Evolutionary conservation across 495 filamentous ascomycete species (phyloP).

Genomic region (Stereocaulon alpinum): DNA sequence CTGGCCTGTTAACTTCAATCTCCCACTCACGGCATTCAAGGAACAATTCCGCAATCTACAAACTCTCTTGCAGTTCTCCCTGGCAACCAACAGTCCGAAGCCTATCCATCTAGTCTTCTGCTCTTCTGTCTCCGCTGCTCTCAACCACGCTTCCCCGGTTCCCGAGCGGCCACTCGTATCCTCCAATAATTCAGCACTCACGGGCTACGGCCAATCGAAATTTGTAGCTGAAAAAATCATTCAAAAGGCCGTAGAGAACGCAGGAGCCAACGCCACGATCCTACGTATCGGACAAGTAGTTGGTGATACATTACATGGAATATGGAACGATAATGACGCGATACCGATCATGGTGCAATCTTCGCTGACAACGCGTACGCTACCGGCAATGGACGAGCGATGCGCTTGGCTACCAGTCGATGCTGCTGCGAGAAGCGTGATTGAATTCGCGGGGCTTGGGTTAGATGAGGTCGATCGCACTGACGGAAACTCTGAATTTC

Average conservation of each 20-base stretch:
- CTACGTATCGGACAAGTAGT: not conserved
- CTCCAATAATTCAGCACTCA: not conserved
- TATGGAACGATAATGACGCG: not conserved
- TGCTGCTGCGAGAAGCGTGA: not conserved
- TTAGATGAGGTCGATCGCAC: not conserved
- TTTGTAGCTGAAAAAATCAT: not conserved
- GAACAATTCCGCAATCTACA: conserved; percentile 33
- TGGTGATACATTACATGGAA: not conserved
- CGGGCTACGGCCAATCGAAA: not conserved
- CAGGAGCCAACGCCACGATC: not conserved
- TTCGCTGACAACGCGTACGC: not conserved
- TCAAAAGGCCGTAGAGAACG: not conserved
- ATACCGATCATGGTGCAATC: not conserved
- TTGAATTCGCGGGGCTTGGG: not conserved
- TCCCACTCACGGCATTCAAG: conserved; percentile 21
- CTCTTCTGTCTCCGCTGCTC: not conserved
- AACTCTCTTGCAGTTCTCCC: conserved; percentile 39
- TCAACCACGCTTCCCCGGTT: not conserved
- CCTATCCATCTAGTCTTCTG: not conserved
- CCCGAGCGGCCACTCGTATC: not conserved
- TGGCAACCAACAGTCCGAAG: not conserved
- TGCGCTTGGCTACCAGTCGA: not conserved
- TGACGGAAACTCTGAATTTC: not conserved
- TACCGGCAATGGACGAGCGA: not conserved
- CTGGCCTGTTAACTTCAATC: conserved; percentile 11